These are phyloP conservation scores for Claviceps pazoutovae DNA, from an alignment of 2,329 filamentous ascomycete species.

Conservation along the genomic window DNA sequence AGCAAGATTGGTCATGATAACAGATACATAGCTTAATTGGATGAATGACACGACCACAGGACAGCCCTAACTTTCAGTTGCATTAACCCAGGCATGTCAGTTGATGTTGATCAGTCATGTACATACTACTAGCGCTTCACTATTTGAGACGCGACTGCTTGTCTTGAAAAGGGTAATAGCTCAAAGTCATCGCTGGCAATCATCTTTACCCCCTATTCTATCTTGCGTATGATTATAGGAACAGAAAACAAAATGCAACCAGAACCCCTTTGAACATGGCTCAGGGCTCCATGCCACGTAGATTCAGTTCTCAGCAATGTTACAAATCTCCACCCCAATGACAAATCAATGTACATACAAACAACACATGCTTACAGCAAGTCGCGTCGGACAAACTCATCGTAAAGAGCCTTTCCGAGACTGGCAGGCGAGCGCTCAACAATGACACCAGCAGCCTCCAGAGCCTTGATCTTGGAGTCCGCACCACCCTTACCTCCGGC, in stretches of 20 bases:
- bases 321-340: not conserved
- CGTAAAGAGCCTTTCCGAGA: slow-evolving; percentile 85
- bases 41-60: not conserved
- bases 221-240: slow-evolving; percentile 18
- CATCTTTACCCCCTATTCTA: slow-evolving; percentile 15
- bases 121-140: not conserved
- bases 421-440: slow-evolving; percentile 89
- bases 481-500: slow-evolving; percentile 95
- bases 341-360: slow-evolving; percentile 3
- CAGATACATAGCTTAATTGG: not conserved
- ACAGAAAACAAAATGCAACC: slow-evolving; percentile 11
- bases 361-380: slow-evolving; percentile 52
- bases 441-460: slow-evolving; percentile 79
- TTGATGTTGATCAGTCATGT: not conserved
- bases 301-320: slow-evolving; percentile 5
- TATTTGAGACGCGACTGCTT: not conserved
- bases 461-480: slow-evolving; percentile 92
- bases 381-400: slow-evolving; percentile 92
- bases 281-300: slow-evolving; percentile 12
- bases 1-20: not conserved
- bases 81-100: not conserved
- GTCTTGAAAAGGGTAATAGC: not conserved
- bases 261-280: slow-evolving; percentile 9
- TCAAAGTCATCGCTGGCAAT: slow-evolving; percentile 3
- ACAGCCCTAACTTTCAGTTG: not conserved